phyloP scores from a whole-genome alignment of 371 early-diverging fungal species.

The Mortierella sp. region DNA sequence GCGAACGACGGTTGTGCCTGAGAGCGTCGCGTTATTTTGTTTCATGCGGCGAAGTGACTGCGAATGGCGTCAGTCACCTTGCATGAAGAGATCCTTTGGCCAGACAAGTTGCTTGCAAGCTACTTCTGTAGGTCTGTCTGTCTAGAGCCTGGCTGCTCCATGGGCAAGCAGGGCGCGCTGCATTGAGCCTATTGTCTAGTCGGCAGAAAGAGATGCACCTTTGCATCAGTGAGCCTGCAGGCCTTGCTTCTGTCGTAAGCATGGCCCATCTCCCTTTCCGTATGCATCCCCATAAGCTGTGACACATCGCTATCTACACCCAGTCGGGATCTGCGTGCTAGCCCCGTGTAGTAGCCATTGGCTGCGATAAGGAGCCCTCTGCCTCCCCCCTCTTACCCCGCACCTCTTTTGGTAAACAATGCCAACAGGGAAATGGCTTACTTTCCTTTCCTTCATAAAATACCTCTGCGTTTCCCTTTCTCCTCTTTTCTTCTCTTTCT shows the following conservation, averaged over 20 bases:
- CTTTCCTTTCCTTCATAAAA: not conserved
- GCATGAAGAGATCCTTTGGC: not conserved
- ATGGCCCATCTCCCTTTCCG: not conserved
- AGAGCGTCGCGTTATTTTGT: slow-evolving; percentile 3
- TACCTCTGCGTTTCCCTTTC: not conserved
- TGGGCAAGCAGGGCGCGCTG: not conserved
- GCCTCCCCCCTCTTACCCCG: not conserved
- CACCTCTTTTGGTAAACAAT: slow-evolving; percentile 12
- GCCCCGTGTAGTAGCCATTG: not conserved
- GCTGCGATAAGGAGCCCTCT: not conserved
- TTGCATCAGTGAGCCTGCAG: not conserved
- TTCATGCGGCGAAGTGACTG: slow-evolving; percentile 23
- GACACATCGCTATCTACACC: slow-evolving; percentile 6
- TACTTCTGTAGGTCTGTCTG: not conserved
- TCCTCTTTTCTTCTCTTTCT: not conserved
- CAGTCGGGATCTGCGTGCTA: slow-evolving; percentile 12
- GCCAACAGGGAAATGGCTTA: not conserved
- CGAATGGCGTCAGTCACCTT: slow-evolving; percentile 26
- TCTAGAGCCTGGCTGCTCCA: not conserved
- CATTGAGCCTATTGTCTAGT: not conserved
- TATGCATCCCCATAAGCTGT: not conserved
- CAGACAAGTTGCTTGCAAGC: not conserved
- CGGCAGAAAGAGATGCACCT: not conserved
- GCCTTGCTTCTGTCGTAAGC: not conserved
- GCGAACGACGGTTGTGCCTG: not conserved